Base-by-base conservation (phyloP, 2,329 filamentous ascomycete species). In the Dactylellina leptospora region DNA sequence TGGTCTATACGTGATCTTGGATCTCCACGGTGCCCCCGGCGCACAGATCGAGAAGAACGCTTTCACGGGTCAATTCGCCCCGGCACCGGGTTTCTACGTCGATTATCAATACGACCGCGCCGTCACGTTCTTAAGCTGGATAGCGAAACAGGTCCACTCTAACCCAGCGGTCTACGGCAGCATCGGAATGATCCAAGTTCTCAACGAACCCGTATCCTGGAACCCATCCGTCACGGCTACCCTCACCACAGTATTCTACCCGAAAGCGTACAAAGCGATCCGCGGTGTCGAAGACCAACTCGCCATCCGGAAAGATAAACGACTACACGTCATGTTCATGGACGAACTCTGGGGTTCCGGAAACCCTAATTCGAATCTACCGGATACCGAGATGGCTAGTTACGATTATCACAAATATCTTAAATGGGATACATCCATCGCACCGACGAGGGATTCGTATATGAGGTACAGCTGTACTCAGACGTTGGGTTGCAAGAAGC, bases 61-160 rank as follows among this genome's bases (percentile, higher is more conserved):
- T 20, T 71, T 71, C 20, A 71, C 66, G 3, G 66, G 66, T 51
- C 78, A 81, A 68, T 74, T 53, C 25, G 79, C 79, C 3, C 55
- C 78, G 1, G 75, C 71, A 0, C 75, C 85, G 0, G 84, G 84
- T 1, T 88, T 88, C 79, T 88, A 86, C 77, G 78, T 81, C 27
- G 80, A 82, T 66, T 84, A 83, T 76, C 82, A 88, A 77, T 88
- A 85, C 77, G 81, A 82, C 22, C 84, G 86, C 9, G 84, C 66
- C 5, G 25, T 71, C 16, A 53, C 51, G n/a, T 71, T 71, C 30
- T 36, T 71, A 10, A 56, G 51, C 18, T 71, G 58, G 58, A 40
- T 71, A 10, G 47, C 74, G 20, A 68, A 69, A 4, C 74, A 69
- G 18, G 58, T 74, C 54, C 64, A 75, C 40, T 74, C 68, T 3